Conservation (phyloP, 495 filamentous ascomycete species). For the Tuber aestivum region DNA sequence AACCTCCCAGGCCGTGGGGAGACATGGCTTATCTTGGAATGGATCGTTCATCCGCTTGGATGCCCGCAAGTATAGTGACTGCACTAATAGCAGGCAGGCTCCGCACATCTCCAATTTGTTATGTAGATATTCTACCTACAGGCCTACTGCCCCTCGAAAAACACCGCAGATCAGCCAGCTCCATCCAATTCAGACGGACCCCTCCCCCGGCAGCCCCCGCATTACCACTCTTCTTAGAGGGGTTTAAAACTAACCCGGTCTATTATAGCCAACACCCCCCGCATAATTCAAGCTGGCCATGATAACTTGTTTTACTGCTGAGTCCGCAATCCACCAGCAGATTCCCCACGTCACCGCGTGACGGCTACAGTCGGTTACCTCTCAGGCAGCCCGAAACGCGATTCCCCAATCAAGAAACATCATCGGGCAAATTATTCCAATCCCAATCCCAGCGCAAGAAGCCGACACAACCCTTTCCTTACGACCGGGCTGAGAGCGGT, state of each 20-base stretch:
- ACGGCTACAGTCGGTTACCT: not conserved
- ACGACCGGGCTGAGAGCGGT: not conserved
- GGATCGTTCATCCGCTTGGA: not conserved
- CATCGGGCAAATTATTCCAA: not conserved
- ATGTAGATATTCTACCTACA: not conserved
- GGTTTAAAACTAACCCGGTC: not conserved
- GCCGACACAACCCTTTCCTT: not conserved
- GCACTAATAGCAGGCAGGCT: not conserved
- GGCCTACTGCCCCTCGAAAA: not conserved
- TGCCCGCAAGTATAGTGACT: not conserved
- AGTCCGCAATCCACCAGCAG: not conserved
- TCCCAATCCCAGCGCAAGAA: not conserved
- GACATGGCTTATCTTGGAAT: not conserved
- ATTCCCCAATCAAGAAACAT: not conserved
- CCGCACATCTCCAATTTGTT: not conserved
- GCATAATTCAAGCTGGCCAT: not conserved
- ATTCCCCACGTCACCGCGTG: not conserved
- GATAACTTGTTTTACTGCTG: not conserved
- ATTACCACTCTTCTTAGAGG: not conserved
- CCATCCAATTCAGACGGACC: not conserved
- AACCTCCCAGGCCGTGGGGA: not conserved
- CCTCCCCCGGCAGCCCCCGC: not conserved
- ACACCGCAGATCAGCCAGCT: not conserved
- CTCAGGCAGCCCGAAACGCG: not conserved
- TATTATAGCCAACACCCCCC: not conserved